Base-by-base conservation (phyloP, 805 yeast species). In the Yarrowia hollandica region DNA sequence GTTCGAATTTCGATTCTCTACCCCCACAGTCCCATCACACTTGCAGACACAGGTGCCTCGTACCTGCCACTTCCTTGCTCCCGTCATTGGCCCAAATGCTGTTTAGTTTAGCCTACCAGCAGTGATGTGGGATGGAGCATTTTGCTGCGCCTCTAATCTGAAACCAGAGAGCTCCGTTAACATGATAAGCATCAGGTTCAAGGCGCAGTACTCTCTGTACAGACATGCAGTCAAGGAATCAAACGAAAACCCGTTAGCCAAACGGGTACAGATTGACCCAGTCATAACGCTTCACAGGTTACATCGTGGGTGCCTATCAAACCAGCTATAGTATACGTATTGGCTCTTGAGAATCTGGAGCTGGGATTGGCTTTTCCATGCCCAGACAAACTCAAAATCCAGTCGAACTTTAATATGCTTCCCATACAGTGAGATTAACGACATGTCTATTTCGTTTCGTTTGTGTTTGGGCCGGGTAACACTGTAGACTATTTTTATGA, bases 1-100 rank as follows among this genome's bases (percentile, higher is more conserved):
- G 23, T 22, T 23, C n/a, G 30, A 14, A 22, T 19, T 12, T 15
- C 8, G 15, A 18, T 23, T 1, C 12, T n/a, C 41, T 21, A 18
- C 46, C 46, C 46, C 48, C 48, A 41, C 48, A 41, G 23, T 37
- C 48, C 31, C 48, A 41, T 41, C 48, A 26, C 48, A 25, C 48
- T 25, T 41, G 48, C 48, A 41, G 48, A 41, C 16, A 16, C 10
- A 4, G 11, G 48, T 41, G 48, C 48, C 18, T 41, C 48, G 33
- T 41, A 26, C 48, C 48, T 41, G 48, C 48, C 48, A 25, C 22
- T 26, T 26, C 6, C 33, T 26, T 18, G 48, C 48, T 41, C 33
- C 48, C 48, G 48, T 12, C 33, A 41, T 41, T 41, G 48, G 48
- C 48, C n/a, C 48, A 26, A 41, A 41, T 41, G 16, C 22, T 41